phyloP scores from a whole-genome alignment of 805 yeast genomes.

The Candida golubevii region DNA sequence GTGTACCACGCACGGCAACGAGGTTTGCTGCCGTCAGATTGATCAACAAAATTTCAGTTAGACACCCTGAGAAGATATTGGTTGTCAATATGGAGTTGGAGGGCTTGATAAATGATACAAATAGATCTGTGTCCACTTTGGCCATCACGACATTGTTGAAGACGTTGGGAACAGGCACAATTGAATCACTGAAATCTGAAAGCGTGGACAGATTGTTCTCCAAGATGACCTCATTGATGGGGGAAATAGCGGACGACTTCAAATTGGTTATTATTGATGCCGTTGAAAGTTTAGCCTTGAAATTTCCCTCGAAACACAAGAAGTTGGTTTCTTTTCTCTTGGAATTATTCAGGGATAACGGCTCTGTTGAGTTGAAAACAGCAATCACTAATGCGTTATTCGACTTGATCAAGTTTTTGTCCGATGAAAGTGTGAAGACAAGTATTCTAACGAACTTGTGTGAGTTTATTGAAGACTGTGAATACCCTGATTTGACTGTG shows the following conservation, averaged over 20 bases:
- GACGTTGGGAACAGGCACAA: conserved; percentile 74
- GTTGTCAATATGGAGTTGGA: conserved; percentile 84
- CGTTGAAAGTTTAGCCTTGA: conserved; percentile 82
- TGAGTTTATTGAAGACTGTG: conserved; percentile 98
- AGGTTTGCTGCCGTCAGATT: conserved; percentile 92
- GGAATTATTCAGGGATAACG: conserved; percentile 84
- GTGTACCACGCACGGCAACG: conserved; percentile 86
- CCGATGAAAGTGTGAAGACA: conserved; percentile 66
- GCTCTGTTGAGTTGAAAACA: conserved; percentile 80
- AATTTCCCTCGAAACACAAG: conserved; percentile 88
- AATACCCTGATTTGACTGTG: conserved; percentile 89
- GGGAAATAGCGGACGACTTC: conserved; percentile 93
- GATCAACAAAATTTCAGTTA: conserved; percentile 78
- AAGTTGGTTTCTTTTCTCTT: conserved; percentile 77
- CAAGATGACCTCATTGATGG: conserved; percentile 84
- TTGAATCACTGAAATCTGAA: conserved; percentile 44
- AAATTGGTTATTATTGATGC: conserved; percentile 94
- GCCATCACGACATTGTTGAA: conserved; percentile 94
- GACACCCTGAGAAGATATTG: conserved; percentile 72
- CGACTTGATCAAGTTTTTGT: conserved; percentile 84
- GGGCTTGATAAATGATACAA: conserved; percentile 77
- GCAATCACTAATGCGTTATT: conserved; percentile 89
- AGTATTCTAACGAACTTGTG: conserved; percentile 82
- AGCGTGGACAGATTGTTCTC: conserved; percentile 81
- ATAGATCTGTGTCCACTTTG: conserved; percentile 90